phyloP scores from a whole-genome alignment of 2,329 filamentous ascomycete genomes.

The Pseudopyrenochaeta lycopersici region DNA sequence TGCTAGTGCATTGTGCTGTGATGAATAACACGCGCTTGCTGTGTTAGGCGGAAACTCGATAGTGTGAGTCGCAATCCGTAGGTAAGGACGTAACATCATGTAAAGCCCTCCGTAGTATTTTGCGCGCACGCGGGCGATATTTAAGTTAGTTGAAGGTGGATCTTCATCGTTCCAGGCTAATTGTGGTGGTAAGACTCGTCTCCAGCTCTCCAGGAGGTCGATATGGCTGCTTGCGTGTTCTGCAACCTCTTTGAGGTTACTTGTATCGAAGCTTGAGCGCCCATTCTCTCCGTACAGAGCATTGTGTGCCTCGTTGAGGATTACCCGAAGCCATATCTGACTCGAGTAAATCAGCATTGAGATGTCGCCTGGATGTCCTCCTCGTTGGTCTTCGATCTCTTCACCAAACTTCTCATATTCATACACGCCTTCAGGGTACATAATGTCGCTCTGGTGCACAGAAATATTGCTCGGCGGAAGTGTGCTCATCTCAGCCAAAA shows the following conservation, averaged over 20 bases:
- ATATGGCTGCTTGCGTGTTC: slow-evolving; percentile 39
- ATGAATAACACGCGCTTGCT: slow-evolving; percentile 12
- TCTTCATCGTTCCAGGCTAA: slow-evolving; percentile 74
- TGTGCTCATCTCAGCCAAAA: slow-evolving; percentile 81
- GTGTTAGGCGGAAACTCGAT: slow-evolving; percentile 49
- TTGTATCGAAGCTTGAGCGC: slow-evolving; percentile 43
- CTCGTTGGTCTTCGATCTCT: slow-evolving; percentile 15
- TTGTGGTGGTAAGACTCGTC: slow-evolving; percentile 55
- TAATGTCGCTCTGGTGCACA: slow-evolving; percentile 67
- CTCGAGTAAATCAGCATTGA: slow-evolving; percentile 67
- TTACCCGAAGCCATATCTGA: slow-evolving; percentile 68
- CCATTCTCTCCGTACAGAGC: slow-evolving; percentile 59
- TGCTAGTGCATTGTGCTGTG: slow-evolving; percentile 61
- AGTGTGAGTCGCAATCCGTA: slow-evolving; percentile 67
- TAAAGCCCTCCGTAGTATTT: slow-evolving; percentile 95
- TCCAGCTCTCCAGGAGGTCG: slow-evolving; percentile 63
- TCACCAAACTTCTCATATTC: slow-evolving; percentile 32
- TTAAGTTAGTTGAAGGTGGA: slow-evolving; percentile 76
- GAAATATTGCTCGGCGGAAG: slow-evolving; percentile 69
- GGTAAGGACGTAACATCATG: slow-evolving; percentile 85
- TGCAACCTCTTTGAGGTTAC: slow-evolving; percentile 41
- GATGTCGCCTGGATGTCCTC: slow-evolving; percentile 41
- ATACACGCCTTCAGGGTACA: slow-evolving; percentile 70
- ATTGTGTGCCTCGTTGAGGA: slow-evolving; percentile 65
- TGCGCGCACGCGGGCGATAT: slow-evolving; percentile 82